A percentile compares a stretch with the other conserved stretches of the same genome.
These are phyloP conservation scores for Aspergillus campestris DNA, from an alignment of 495 filamentous ascomycete species.

Conservation along the genomic window DNA sequence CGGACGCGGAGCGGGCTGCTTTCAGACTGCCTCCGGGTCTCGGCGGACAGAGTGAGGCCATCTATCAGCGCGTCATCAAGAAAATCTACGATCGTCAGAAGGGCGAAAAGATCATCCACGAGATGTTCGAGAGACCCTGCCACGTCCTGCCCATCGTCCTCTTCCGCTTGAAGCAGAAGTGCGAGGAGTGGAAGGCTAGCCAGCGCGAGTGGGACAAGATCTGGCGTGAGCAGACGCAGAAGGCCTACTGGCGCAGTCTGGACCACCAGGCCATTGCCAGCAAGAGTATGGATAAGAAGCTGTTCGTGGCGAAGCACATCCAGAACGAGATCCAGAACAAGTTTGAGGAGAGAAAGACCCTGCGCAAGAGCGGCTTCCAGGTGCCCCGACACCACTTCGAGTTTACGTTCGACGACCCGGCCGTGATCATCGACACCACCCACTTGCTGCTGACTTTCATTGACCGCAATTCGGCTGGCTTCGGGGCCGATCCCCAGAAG, in stretches of 20 bases:
- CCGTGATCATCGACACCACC: constrained; percentile 72
- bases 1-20: constrained; percentile 54
- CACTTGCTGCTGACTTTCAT: constrained; percentile 71
- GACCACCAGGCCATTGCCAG: constrained; percentile 89
- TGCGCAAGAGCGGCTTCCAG: constrained; percentile 50
- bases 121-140: constrained; percentile 73
- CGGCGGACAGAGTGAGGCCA: constrained; percentile 88
- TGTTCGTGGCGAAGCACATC: constrained; percentile 78
- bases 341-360: constrained; percentile 71
- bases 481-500: constrained; percentile 62
- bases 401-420: constrained; percentile 63
- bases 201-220: constrained; percentile 99
- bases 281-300: constrained; percentile 78
- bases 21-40: constrained; percentile 76
- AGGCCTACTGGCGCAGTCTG: constrained; percentile 88
- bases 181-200: constrained; percentile 93
- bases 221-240: constrained; percentile 88
- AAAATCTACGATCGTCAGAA: constrained; percentile 91
- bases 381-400: constrained; percentile 62
- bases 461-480: constrained; percentile 57
- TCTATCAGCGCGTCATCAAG: constrained; percentile 93
- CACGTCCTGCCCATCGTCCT: constrained; percentile 80
- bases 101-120: constrained; percentile 70
- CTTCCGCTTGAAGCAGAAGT: constrained; percentile 80
- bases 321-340: constrained; percentile 78